These are phyloP conservation scores for Abelmoschus esculentus DNA, from an alignment of 345 rosid genomes.

Conservation along the genomic window DNA sequence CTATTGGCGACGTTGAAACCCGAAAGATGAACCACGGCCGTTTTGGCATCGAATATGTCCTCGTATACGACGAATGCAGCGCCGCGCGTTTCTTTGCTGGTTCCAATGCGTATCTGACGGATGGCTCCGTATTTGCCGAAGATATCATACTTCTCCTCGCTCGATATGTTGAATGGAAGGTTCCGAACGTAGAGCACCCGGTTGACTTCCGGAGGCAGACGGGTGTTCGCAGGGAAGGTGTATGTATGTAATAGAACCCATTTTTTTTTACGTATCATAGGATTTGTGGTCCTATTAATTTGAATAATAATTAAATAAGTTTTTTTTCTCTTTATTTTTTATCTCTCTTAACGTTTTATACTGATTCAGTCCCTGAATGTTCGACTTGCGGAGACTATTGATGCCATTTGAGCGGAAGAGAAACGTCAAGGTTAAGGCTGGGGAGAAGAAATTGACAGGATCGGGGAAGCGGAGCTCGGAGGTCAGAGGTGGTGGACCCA, in stretches of 20 bases:
- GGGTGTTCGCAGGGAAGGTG: constrained; percentile 75
- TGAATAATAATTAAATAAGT: no score
- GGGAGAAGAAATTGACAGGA: not conserved
- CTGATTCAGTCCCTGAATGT: no score
- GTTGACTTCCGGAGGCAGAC: constrained; percentile 94
- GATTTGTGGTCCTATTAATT: no score
- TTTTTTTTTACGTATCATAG: no score
- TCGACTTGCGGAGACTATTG: constrained; percentile 72
- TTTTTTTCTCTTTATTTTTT: no score
- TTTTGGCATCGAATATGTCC: constrained; percentile 95
- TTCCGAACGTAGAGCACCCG: constrained; percentile 90
- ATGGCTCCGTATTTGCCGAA: constrained; percentile 97
- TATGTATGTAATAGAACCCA: no score
- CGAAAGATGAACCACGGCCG: constrained; percentile 93
- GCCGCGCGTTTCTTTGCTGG: constrained; percentile 82
- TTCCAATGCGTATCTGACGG: constrained; percentile 92
- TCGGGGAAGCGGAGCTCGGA: not conserved
- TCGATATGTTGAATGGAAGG: constrained; percentile 95
- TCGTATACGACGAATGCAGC: constrained; percentile 94
- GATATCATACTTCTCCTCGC: constrained; percentile 99
- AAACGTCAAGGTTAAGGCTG: not conserved
- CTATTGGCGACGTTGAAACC: constrained; percentile 96
- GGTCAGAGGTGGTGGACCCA: not conserved
- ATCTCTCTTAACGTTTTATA: no score
- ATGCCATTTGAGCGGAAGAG: constrained; percentile 32